These are phyloP conservation scores for Yamagishiella unicocca DNA, from an alignment of 139 green algal genomes.

Conservation along the genomic window DNA sequence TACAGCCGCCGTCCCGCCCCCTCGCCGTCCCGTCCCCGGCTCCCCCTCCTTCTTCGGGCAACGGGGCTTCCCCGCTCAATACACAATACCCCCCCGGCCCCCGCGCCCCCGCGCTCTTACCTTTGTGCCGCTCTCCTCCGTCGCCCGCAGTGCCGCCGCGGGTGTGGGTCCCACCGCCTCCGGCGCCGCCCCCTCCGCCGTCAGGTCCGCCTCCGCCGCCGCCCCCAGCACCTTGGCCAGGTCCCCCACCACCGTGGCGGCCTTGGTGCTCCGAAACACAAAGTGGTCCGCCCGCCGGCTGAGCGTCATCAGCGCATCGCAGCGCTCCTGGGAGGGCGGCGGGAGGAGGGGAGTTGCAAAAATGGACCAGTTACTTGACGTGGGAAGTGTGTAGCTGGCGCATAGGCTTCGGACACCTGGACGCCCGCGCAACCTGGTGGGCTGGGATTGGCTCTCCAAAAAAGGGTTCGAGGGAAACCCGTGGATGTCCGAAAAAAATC, in stretches of 20 bases:
- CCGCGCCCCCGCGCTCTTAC: background rate
- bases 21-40: too few relatives aligned
- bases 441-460: too few relatives aligned
- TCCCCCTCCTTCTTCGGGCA: too few relatives aligned
- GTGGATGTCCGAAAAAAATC: too few relatives aligned
- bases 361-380: too few relatives aligned
- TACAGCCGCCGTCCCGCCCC: too few relatives aligned
- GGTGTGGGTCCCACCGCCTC: background rate
- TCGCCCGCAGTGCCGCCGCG: background rate
- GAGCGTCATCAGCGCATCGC: background rate
- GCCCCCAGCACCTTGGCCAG: constrained; percentile 17
- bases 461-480: too few relatives aligned
- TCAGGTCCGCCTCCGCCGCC: background rate
- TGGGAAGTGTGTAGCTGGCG: too few relatives aligned
- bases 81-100: background rate
- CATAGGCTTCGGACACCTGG: too few relatives aligned
- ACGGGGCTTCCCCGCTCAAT: too few relatives aligned
- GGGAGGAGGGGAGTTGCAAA: too few relatives aligned
- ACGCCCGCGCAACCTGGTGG: too few relatives aligned
- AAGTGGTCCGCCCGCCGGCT: background rate
- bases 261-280: background rate
- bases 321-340: constrained; percentile 2
- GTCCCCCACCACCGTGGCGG: background rate
- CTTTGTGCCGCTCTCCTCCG: background rate
- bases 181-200: background rate